Evolutionary conservation across 2,329 filamentous ascomycete genomes (phyloP).

Genomic region (Aspergillus sp.): DNA sequence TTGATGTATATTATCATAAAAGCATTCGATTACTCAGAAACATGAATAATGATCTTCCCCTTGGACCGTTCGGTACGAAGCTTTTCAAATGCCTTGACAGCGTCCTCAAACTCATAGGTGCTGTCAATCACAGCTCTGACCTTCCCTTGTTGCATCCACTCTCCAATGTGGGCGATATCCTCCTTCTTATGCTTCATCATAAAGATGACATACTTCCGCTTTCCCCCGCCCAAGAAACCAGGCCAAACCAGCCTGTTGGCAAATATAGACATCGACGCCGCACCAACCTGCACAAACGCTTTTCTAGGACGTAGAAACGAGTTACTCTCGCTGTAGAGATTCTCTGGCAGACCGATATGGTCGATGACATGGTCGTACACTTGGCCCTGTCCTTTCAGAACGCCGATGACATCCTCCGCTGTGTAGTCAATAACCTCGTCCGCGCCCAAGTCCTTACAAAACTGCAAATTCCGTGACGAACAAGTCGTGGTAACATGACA

Average conservation of each 20-base stretch:
- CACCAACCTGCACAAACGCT: slow-evolving; percentile 49
- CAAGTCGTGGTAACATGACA: slow-evolving; percentile 55
- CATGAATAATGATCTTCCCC: slow-evolving; percentile 53
- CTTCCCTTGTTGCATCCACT: slow-evolving; percentile 54
- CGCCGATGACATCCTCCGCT: slow-evolving; percentile 40
- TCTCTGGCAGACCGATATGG: slow-evolving; percentile 46
- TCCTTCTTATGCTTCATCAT: slow-evolving; percentile 33
- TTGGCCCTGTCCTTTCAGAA: slow-evolving; percentile 42
- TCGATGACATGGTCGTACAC: slow-evolving; percentile 53
- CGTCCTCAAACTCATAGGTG: slow-evolving; percentile 51
- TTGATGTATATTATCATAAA: background rate
- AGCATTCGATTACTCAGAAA: slow-evolving; percentile 11
- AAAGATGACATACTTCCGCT: slow-evolving; percentile 30
- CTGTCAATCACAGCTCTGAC: slow-evolving; percentile 52
- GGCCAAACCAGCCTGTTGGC: slow-evolving; percentile 39
- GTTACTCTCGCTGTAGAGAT: slow-evolving; percentile 49
- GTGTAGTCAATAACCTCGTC: slow-evolving; percentile 60
- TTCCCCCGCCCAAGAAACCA: slow-evolving; percentile 45
- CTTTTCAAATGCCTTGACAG: slow-evolving; percentile 51
- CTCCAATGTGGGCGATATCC: slow-evolving; percentile 45
- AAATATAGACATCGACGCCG: slow-evolving; percentile 23
- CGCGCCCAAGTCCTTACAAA: slow-evolving; percentile 55
- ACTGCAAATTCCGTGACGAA: slow-evolving; percentile 50
- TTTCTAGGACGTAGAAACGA: slow-evolving; percentile 45
- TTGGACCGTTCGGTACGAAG: slow-evolving; percentile 50